Conservation (phyloP, 2,329 filamentous ascomycete species). For the Pseudopyricularia cyperi region DNA sequence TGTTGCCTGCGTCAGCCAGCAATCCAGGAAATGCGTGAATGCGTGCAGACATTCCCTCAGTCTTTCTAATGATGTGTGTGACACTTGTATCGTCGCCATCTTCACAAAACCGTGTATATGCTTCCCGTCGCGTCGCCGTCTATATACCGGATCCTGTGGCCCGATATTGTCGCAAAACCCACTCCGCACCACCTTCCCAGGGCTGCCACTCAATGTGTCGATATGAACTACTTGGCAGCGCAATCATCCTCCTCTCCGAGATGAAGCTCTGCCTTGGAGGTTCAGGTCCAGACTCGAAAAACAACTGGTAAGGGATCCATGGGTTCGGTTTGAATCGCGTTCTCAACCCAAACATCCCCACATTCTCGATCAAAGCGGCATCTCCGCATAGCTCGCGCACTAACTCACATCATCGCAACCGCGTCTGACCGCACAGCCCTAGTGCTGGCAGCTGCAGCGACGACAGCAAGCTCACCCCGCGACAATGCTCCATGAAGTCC, state of each 20-base stretch:
- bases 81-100: too few relatives aligned
- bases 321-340: not conserved
- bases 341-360: not conserved
- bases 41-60: too few relatives aligned
- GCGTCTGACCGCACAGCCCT: not conserved
- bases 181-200: not conserved
- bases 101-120: too few relatives aligned
- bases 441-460: not conserved
- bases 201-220: constrained; percentile 7
- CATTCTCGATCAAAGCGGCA: not conserved
- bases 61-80: too few relatives aligned
- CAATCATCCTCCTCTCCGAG: constrained; percentile 9
- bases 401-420: not conserved
- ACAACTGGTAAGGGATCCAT: not conserved
- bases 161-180: too few relatives aligned
- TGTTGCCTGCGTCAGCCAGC: too few relatives aligned
- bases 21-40: too few relatives aligned
- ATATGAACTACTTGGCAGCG: constrained; percentile 9
- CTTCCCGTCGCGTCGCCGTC: too few relatives aligned
- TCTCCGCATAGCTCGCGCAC: not conserved
- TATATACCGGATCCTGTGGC: too few relatives aligned
- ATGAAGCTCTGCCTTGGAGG: not conserved
- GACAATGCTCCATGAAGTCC: constrained; percentile 92
- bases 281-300: not conserved
- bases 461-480: constrained; percentile 1